Conservation (phyloP, 2,329 filamentous ascomycete species). For the Cladobotryum mycophilum region DNA sequence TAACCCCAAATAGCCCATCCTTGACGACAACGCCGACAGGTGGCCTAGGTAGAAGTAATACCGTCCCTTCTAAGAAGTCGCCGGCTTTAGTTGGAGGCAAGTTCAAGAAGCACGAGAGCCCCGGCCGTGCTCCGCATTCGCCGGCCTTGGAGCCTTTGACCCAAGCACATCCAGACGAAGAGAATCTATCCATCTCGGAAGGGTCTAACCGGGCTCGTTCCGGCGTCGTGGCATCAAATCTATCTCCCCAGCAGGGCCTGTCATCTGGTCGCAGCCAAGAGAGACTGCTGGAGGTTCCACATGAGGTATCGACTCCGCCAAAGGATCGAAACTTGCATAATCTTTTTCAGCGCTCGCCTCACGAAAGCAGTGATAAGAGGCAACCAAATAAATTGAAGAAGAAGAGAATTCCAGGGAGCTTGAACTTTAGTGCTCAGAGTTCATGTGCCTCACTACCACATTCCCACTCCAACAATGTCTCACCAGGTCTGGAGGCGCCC, state of each 20-base stretch:
- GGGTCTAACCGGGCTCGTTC: conserved; percentile 25
- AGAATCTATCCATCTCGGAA: conserved; percentile 14
- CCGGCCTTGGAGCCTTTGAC: conserved; percentile 35
- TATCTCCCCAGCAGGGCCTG: conserved; percentile 24
- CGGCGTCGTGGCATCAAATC: conserved; percentile 20
- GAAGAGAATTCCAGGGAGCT: conserved; percentile 68
- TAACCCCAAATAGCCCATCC: conserved; percentile 61
- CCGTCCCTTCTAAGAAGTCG: conserved; percentile 84
- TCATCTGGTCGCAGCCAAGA: conserved; percentile 43
- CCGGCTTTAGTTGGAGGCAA: conserved; percentile 62
- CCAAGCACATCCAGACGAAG: conserved; percentile 23
- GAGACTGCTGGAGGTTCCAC: conserved; percentile 37
- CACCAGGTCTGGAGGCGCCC: conserved; percentile 39
- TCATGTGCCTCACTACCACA: conserved; percentile 68
- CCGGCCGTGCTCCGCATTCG: conserved; percentile 19
- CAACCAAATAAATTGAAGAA: conserved; percentile 90
- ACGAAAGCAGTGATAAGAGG: conserved; percentile 54
- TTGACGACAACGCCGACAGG: conserved; percentile 50
- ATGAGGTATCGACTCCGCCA: conserved; percentile 45
- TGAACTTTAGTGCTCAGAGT: conserved; percentile 84
- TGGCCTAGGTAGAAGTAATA: conserved; percentile 68
- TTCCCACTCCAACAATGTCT: conserved; percentile 38
- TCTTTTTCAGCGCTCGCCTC: conserved; percentile 65
- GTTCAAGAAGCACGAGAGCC: conserved; percentile 44
- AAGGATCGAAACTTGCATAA: conserved; percentile 63